Base-by-base conservation (phyloP, 2,329 filamentous ascomycete genomes). In the Talaromyces sp. region DNA sequence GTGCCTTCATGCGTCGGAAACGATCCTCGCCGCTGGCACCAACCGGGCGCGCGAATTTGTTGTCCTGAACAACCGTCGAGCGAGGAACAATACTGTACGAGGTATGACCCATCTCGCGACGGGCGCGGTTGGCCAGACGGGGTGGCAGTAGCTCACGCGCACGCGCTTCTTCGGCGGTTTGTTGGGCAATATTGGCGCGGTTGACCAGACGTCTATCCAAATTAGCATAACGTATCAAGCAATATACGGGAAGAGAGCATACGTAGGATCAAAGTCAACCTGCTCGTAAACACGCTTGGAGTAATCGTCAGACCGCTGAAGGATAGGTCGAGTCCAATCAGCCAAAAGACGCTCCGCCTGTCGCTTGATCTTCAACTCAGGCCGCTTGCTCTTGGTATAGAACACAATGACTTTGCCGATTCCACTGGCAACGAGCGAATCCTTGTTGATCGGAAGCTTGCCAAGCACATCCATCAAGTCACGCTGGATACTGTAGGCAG, bases 341-440 rank as follows among this genome's bases (percentile, higher is more conserved):
- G 91, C 91, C 62, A 97, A 83, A n/a, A 98, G 82, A 56, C 90
- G 87, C 80, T 98, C 93, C 0, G 95, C 95, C 79, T 93, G 91
- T 68, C 93, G 88, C 82, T 97, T 97, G 81, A 99, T 97, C 65
- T 83, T 84, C 4, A 88, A 82, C 77, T 98, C 91, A 0, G 93
- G 90, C 68, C 91, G 89, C 80, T 93, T 96, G 81, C 91, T 96
- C 78, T 93, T 93, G 58, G 93, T 97, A 79, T 99, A 99, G 80
- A 97, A 99, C 66, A 96, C 86, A 59, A 97, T 89, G 55, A 99
- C 92, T 76, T 97, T 97, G 72, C 95, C 95, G 67, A 99, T 95
- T 21, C 93, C 93, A 69, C 91, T 96, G 67, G 92, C 93, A 23
- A 96, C 84, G 14, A 99, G 83, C 1, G 89, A 85, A 70, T 98